Evolutionary conservation across 192 early-diverging fungal genomes (phyloP), one percentile per base, ranked within the genome.

Genomic region (Coemansia erecta): DNA sequence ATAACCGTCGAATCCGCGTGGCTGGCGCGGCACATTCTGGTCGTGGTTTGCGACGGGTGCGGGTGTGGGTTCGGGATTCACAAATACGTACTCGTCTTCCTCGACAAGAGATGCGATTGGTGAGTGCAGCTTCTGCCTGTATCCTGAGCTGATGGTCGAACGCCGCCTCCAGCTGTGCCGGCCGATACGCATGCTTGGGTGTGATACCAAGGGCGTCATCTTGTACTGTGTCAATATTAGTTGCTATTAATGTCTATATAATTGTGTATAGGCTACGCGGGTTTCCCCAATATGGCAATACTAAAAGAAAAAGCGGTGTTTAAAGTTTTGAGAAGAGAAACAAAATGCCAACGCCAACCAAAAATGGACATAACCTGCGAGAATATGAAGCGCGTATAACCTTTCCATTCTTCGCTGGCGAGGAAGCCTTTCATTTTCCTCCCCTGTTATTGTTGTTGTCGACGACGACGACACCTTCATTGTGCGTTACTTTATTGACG

Each of bases 1-100:
- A 58, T 68, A 64, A 31, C 58, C 56, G 42, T 70, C 63, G 8
- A 71, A 71, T 11, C 49, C 39, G 21, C 18, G 22, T 4, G 35
- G 56, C 13, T 19, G 46, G 17, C 35, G 6, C 10, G 51, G 17
- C 33, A 18, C 31, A 2, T 53, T 28, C n/a, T 53, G 8, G 28
- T 31, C 28, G 7, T 31, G 2, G 28, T 7, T 7, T 31, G 28
- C 7, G 7, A 7, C 7, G 4, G 7, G 2, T 31, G 28, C 28
- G 28, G 28, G 28, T 7, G 2, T 2, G 28, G 7, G 28, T 7
- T 31, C 28, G n/a, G n/a, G n/a, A n/a, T n/a, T n/a, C 7, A 43
- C 42, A 4, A 43, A 8, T 43, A n/a, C 17, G 8, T 43, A 23
- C 47, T 49, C 47, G 22, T 13, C 47, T 12, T 49, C 47, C 24